Percentiles rank a stretch among this genome's conserved stretches.
phyloP scores from a whole-genome alignment of 306 rosid genomes.

The Styphnolobium japonicum region DNA sequence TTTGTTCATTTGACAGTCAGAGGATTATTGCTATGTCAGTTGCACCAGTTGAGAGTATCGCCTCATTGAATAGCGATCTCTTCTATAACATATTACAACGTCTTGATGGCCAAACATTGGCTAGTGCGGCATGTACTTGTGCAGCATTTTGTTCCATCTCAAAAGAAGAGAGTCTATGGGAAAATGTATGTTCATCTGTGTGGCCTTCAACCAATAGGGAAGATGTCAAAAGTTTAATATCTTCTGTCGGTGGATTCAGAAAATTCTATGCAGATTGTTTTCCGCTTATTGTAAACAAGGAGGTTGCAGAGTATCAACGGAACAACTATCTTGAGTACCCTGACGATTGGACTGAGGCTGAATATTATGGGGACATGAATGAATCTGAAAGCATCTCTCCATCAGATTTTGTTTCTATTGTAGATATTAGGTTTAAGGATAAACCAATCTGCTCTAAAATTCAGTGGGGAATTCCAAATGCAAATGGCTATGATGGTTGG shows the following conservation, averaged over 20 bases:
- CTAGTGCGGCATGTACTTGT: constrained; percentile 83
- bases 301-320: constrained; percentile 54
- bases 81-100: constrained; percentile 80
- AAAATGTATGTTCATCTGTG: constrained; percentile 74
- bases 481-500: constrained; percentile 67
- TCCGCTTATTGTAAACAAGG: constrained; percentile 78
- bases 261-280: constrained; percentile 89
- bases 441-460: constrained; percentile 80
- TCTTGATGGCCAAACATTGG: constrained; percentile 82
- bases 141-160: constrained; percentile 74
- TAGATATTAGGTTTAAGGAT: constrained; percentile 72
- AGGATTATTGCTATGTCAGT: constrained; percentile 39
- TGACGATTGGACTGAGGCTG: constrained; percentile 89
- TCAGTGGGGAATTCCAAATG: constrained; percentile 84
- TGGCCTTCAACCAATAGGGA: constrained; percentile 91
- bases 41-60: constrained; percentile 52
- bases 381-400: constrained; percentile 58
- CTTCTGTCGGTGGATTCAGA: constrained; percentile 79
- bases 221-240: constrained; percentile 71
- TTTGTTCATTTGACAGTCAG: constrained; percentile 35
- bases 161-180: constrained; percentile 88
- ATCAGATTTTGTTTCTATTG: constrained; percentile 78
- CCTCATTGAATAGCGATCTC: constrained; percentile 71
- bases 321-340: constrained; percentile 56
- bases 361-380: constrained; percentile 69